Evolutionary conservation across 441 rosid species (phyloP).

Genomic region (Cnidoscolus chayamansa): DNA sequence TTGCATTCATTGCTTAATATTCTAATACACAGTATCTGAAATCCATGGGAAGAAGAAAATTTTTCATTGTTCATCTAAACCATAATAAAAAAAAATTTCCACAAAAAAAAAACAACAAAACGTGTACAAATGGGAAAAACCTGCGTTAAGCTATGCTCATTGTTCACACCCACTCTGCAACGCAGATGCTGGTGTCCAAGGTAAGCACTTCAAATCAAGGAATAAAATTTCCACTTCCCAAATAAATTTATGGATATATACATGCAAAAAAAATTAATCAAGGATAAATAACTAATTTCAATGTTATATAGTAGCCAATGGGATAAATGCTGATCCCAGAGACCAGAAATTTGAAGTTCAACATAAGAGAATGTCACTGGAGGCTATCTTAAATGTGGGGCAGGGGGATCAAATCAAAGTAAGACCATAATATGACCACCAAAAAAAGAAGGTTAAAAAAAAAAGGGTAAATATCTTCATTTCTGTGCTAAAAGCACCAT

Average conservation of each 20-base stretch:
- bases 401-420: constrained; percentile 9
- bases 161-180: too few relatives aligned
- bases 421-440: constrained; percentile 22
- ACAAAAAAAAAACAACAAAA: too few relatives aligned
- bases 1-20: too few relatives aligned
- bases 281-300: constrained; percentile 27
- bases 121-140: too few relatives aligned
- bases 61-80: too few relatives aligned
- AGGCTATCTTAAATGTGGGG: constrained; percentile 18
- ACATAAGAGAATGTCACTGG: constrained; percentile 20
- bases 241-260: neutral
- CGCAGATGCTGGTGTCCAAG: too few relatives aligned
- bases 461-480: constrained; percentile 3
- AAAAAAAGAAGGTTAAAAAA: neutral
- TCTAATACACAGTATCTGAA: too few relatives aligned
- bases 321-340: constrained; percentile 23
- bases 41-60: too few relatives aligned
- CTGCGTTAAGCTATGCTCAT: too few relatives aligned
- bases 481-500: neutral
- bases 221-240: too few relatives aligned
- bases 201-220: too few relatives aligned
- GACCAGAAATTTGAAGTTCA: constrained; percentile 26
- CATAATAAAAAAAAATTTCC: too few relatives aligned
- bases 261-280: constrained; percentile 8
- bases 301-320: constrained; percentile 30